A percentile compares a stretch with the other conserved stretches of the same genome.
These are phyloP conservation scores for Cardiospermum halicacabum DNA, from an alignment of 345 rosid species.

Conservation along the genomic window DNA sequence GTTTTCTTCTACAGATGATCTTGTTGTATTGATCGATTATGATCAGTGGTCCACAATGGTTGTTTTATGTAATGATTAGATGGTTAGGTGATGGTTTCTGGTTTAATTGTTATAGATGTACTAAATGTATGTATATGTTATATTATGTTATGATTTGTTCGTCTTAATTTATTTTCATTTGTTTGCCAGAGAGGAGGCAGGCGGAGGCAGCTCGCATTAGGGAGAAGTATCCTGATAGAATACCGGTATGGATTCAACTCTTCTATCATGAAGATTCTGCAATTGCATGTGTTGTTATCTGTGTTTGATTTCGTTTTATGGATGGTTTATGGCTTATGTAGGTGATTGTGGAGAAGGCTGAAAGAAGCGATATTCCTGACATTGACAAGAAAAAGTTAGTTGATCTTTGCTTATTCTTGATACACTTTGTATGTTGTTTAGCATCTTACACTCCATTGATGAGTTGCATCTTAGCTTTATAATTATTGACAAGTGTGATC, in stretches of 20 bases:
- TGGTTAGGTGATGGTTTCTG: not conserved
- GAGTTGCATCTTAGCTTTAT: not conserved
- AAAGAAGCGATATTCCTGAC: constrained; percentile 45
- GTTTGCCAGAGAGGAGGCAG: constrained; percentile 57
- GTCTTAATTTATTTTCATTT: not conserved
- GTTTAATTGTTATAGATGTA: not conserved
- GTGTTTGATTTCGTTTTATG: not conserved
- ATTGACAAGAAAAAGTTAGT: constrained; percentile 49
- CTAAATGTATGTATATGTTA: too few species aligned
- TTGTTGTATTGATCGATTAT: not conserved
- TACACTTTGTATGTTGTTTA: not conserved
- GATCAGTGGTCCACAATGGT: not conserved
- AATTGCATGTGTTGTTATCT: not conserved
- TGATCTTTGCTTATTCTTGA: not conserved
- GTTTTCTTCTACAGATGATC: not conserved
- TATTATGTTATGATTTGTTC: not conserved
- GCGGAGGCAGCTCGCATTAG: constrained; percentile 62
- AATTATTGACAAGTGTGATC: not conserved
- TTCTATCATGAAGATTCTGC: not conserved
- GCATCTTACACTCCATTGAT: not conserved
- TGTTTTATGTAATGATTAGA: not conserved
- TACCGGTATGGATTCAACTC: constrained; percentile 40
- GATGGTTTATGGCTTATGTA: constrained; percentile 5
- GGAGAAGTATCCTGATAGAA: constrained; percentile 74
- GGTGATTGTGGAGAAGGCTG: constrained; percentile 54